Evolutionary conservation across 140 eudicot genomes (phyloP).

Genomic region (Oenanthe javanica): DNA sequence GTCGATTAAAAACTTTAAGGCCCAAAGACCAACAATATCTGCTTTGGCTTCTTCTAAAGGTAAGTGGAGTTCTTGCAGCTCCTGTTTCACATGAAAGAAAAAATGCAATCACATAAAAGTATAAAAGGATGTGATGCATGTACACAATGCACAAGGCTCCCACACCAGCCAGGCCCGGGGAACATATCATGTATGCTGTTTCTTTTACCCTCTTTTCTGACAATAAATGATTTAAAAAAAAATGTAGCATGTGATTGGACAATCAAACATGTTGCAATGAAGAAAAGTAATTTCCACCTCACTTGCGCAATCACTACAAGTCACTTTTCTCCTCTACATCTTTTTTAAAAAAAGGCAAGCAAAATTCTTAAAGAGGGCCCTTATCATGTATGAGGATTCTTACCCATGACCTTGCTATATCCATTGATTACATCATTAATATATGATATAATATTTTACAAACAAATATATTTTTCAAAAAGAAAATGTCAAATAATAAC

Average conservation of each 20-base stretch:
- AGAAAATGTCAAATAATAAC: background rate
- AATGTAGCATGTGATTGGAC: background rate
- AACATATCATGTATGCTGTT: background rate
- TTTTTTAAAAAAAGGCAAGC: background rate
- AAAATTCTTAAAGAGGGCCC: background rate
- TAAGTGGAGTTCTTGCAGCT: slow-evolving; percentile 88
- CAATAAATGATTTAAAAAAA: background rate
- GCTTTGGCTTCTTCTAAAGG: slow-evolving; percentile 98
- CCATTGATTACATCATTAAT: background rate
- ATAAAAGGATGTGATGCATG: background rate
- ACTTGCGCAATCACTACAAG: background rate
- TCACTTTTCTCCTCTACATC: background rate
- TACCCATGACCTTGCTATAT: background rate
- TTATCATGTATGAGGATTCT: background rate
- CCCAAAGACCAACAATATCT: slow-evolving; percentile 98
- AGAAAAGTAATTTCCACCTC: background rate
- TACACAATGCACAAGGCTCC: background rate
- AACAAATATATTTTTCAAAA: background rate
- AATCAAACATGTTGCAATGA: background rate
- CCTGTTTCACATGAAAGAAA: slow-evolving; percentile 36
- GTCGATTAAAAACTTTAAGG: slow-evolving; percentile 58
- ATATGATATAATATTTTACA: too few relatives aligned
- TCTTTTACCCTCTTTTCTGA: background rate
- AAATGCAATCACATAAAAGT: background rate
- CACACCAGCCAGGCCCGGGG: background rate